Conservation (phyloP, 2,329 filamentous ascomycete species). For the Pyrenophora graminea region DNA sequence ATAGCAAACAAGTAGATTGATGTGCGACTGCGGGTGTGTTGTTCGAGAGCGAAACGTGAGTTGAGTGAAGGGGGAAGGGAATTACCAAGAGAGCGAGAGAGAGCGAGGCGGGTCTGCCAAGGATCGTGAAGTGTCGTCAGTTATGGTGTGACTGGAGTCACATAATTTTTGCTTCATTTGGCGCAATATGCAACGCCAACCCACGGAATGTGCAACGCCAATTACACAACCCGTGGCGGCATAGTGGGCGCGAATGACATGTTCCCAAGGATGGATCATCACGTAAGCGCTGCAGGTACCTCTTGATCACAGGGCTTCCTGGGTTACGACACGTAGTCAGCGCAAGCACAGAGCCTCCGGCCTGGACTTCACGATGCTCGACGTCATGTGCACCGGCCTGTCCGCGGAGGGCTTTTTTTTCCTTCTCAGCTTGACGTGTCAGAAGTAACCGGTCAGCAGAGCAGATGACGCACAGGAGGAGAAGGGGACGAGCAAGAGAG, state of each 20-base stretch:
- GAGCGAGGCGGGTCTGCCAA: conserved; percentile 25
- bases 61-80: neutral
- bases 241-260: conserved; percentile 15
- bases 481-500: too few species aligned
- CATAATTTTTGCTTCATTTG: conserved; percentile 1
- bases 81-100: neutral
- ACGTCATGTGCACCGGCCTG: conserved; percentile 37
- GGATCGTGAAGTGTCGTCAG: conserved; percentile 34
- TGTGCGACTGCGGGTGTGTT: conserved; percentile 4
- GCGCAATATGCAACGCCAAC: neutral
- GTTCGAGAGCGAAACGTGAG: neutral
- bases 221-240: conserved; percentile 27
- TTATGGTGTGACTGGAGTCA: conserved; percentile 24
- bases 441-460: conserved; percentile 3
- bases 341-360: conserved; percentile 13
- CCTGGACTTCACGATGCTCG: conserved; percentile 41
- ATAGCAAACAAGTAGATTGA: conserved; percentile 12
- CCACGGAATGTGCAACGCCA: conserved; percentile 22
- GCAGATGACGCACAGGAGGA: neutral
- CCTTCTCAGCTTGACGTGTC: neutral
- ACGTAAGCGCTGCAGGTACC: conserved; percentile 13
- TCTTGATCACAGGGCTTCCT: conserved; percentile 11
- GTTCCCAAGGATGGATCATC: neutral
- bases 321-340: conserved; percentile 10
- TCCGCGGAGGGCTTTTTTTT: neutral